phyloP scores from a whole-genome alignment of 768 basidiomycete genomes.

The Strobilomyces echinocephalus region DNA sequence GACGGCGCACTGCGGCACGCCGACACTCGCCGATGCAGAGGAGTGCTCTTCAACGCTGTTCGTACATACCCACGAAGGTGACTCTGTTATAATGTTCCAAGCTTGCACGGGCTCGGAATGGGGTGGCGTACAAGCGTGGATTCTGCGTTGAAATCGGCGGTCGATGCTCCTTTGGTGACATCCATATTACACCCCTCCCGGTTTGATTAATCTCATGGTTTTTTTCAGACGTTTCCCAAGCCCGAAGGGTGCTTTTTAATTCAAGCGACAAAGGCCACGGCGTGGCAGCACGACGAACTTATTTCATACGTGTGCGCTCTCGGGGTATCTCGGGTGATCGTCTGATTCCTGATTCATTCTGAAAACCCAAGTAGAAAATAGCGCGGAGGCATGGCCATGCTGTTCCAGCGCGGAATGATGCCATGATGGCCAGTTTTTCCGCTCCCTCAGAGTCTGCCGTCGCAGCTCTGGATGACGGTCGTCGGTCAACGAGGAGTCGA shows the following conservation, averaged over 20 bases:
- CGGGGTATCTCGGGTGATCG: slow-evolving; percentile 7
- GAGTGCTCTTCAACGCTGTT: not conserved
- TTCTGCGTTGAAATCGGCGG: slow-evolving; percentile 1
- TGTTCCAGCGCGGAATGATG: slow-evolving; percentile 5
- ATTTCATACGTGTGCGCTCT: not conserved
- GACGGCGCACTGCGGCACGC: not conserved
- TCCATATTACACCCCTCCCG: not conserved
- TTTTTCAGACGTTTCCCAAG: not conserved
- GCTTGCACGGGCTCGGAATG: not conserved
- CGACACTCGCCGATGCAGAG: not conserved
- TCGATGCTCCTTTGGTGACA: not conserved
- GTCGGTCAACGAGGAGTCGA: not conserved
- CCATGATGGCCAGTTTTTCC: not conserved
- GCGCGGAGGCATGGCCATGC: not conserved
- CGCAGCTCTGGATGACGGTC: not conserved
- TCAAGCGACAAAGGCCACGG: not conserved
- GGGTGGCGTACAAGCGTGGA: not conserved
- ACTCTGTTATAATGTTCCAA: not conserved
- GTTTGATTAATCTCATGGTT: not conserved
- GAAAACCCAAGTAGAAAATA: not conserved
- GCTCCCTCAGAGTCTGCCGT: not conserved
- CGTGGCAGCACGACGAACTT: not conserved
- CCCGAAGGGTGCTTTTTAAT: not conserved
- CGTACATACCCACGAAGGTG: not conserved
- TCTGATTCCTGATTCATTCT: slow-evolving; percentile 2